These are phyloP conservation scores for Tirmania nivea DNA, from an alignment of 495 filamentous ascomycete species.

Conservation along the genomic window DNA sequence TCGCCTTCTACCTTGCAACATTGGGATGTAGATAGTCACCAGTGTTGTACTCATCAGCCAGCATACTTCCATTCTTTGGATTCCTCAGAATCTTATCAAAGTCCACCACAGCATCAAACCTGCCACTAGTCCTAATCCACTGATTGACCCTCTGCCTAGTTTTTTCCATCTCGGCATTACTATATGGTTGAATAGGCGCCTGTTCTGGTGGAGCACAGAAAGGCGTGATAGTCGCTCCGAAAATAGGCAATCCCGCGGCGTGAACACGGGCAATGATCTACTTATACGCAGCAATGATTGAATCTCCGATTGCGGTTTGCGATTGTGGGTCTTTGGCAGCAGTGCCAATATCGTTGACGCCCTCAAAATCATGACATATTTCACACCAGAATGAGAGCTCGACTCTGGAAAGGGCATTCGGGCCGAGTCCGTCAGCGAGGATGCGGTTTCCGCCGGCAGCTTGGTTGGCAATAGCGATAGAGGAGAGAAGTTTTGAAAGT, in stretches of 20 bases:
- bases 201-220: slow-evolving; percentile 25
- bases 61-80: slow-evolving; percentile 22
- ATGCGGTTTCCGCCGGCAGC: slow-evolving; percentile 54
- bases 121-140: slow-evolving; percentile 29
- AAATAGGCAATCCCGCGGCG: slow-evolving; percentile 31
- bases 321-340: slow-evolving; percentile 25
- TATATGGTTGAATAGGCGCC: slow-evolving; percentile 27
- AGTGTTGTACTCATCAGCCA: slow-evolving; percentile 34
- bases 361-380: slow-evolving; percentile 36
- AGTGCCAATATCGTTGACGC: slow-evolving; percentile 50
- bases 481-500: slow-evolving; percentile 12
- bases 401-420: slow-evolving; percentile 36
- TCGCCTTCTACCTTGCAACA: slow-evolving; percentile 36
- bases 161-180: slow-evolving; percentile 31
- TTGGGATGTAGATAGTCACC: slow-evolving; percentile 56
- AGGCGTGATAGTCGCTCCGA: slow-evolving; percentile 48
- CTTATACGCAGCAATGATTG: slow-evolving; percentile 33
- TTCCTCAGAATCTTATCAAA: slow-evolving; percentile 38
- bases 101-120: slow-evolving; percentile 41
- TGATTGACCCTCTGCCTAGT: slow-evolving; percentile 38
- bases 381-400: slow-evolving; percentile 23
- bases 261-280: slow-evolving; percentile 38
- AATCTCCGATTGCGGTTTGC: slow-evolving; percentile 30
- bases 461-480: slow-evolving; percentile 42
- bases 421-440: slow-evolving; percentile 39